Evolutionary conservation across 1,139 yeast species (phyloP).

Genomic region (Geotrichum candidum): DNA sequence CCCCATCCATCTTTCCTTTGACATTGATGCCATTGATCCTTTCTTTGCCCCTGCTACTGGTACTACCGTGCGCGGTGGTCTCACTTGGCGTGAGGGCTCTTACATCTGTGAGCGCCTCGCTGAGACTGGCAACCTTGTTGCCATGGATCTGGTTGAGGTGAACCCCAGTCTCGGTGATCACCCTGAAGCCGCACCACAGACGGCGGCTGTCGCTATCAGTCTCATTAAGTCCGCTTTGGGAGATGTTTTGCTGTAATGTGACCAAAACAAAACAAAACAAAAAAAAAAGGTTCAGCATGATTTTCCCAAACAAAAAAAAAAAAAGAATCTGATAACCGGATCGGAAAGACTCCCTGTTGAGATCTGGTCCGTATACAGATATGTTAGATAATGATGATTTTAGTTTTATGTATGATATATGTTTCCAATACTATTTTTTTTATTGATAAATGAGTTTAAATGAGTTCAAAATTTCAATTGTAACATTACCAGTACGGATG

Average conservation of each 20-base stretch:
- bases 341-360: background rate
- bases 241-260: conserved; percentile 46
- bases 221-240: conserved; percentile 93
- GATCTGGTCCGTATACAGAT: background rate
- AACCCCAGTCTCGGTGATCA: conserved; percentile 84
- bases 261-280: background rate
- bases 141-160: conserved; percentile 88
- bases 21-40: conserved; percentile 96
- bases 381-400: background rate
- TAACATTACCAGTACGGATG: background rate
- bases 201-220: conserved; percentile 86
- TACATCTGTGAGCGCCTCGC: conserved; percentile 90
- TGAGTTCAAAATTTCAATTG: too few relatives aligned
- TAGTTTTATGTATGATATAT: background rate
- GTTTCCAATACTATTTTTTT: background rate
- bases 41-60: conserved; percentile 94
- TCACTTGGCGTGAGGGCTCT: conserved; percentile 89
- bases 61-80: conserved; percentile 94
- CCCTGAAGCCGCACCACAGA: conserved; percentile 71
- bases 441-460: background rate
- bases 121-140: conserved; percentile 75
- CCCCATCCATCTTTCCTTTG: conserved; percentile 89
- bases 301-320: background rate
- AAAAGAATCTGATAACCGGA: background rate
- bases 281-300: background rate